Conservation (phyloP, 2,329 filamentous ascomycete genomes). For the Didymella arachidicola region DNA sequence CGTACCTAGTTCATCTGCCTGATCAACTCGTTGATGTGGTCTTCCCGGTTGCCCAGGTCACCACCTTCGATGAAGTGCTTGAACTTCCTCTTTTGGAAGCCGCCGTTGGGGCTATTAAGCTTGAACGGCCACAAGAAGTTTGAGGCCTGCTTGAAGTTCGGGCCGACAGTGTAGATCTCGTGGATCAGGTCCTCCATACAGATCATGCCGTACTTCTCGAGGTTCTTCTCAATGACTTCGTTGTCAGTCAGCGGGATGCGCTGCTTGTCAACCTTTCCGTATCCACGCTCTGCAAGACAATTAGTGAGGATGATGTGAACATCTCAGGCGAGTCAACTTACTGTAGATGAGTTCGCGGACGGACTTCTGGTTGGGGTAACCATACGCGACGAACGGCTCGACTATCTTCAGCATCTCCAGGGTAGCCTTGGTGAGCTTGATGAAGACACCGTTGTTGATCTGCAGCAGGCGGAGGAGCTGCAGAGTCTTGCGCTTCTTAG, state of each 20-base stretch:
- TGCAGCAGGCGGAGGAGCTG: constrained; percentile 99
- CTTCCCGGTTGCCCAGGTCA: constrained; percentile 98
- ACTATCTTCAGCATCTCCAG: constrained; percentile 96
- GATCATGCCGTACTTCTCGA: constrained; percentile 97
- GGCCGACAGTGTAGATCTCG: constrained; percentile 95
- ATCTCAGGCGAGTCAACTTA: constrained; percentile 79
- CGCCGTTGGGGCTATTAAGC: constrained; percentile 96
- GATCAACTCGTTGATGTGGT: constrained; percentile 95
- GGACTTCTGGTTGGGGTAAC: constrained; percentile 99
- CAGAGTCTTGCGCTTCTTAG: constrained; percentile 99
- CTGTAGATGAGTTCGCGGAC: constrained; percentile 99
- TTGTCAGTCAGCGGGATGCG: constrained; percentile 97
- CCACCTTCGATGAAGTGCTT: constrained; percentile 99
- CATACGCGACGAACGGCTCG: constrained; percentile 98
- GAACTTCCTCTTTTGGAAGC: constrained; percentile 97
- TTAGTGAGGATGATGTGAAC: constrained; percentile 16
- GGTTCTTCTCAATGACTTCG: constrained; percentile 93
- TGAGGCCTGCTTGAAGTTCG: constrained; percentile 97
- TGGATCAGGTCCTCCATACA: constrained; percentile 99
- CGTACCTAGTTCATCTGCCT: constrained; percentile 92
- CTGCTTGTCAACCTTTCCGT: constrained; percentile 99
- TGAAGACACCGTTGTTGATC: constrained; percentile 99
- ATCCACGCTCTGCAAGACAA: constrained; percentile 72
- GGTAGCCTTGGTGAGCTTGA: constrained; percentile 97
- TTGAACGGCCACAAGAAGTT: constrained; percentile 99